Conservation (phyloP, 2,329 filamentous ascomycete species). For the Neurospora sp. region DNA sequence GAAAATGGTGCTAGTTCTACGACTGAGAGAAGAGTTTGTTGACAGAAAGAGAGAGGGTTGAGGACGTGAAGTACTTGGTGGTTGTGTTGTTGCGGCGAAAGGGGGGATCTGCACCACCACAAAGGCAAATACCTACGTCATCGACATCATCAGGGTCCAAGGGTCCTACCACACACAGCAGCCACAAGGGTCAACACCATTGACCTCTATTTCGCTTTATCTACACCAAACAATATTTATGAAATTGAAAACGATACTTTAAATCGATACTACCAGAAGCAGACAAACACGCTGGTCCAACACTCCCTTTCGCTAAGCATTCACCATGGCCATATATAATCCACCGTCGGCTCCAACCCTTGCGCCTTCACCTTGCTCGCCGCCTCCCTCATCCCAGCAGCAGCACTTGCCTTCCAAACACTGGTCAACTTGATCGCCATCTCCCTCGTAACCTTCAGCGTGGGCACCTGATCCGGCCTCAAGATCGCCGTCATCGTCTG, state of each 20-base stretch:
- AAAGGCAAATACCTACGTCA: neutral
- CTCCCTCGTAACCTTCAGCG: conserved; percentile 14
- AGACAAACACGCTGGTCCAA: neutral
- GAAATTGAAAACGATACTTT: neutral
- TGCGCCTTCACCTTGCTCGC: neutral
- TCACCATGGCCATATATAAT: conserved; percentile 5
- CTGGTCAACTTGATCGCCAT: conserved; percentile 12
- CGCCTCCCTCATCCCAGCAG: neutral
- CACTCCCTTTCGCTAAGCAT: neutral
- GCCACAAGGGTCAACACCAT: neutral
- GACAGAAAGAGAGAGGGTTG: neutral
- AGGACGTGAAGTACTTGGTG: neutral
- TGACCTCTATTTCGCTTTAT: neutral
- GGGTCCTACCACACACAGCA: neutral
- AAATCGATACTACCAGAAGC: neutral
- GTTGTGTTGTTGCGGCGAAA: neutral
- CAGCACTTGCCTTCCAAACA: conserved; percentile 17
- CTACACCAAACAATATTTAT: neutral
- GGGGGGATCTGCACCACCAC: neutral
- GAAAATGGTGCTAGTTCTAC: neutral
- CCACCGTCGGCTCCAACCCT: conserved; percentile 1
- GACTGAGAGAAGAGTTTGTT: neutral
- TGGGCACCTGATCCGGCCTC: conserved; percentile 18
- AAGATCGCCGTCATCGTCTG: conserved; percentile 47
- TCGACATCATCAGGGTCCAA: neutral